These are phyloP conservation scores for Boletus barrowsii DNA, from an alignment of 768 basidiomycete species.

Conservation along the genomic window DNA sequence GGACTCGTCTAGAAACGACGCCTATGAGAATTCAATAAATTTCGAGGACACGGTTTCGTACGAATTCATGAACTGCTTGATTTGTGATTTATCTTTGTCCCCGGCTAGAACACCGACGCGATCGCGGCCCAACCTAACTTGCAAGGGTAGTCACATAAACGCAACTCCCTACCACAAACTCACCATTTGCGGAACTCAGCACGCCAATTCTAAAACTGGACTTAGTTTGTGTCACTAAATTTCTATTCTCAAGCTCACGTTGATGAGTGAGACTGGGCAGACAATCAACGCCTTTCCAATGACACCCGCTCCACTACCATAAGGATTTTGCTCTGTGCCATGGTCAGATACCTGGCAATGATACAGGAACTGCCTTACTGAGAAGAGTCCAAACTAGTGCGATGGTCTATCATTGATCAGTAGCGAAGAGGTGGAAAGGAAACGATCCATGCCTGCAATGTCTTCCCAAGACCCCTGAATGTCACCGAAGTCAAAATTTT, in stretches of 20 bases:
- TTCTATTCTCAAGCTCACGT: conserved; percentile 44
- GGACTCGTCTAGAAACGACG: conserved; percentile 48
- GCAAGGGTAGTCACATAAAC: not conserved
- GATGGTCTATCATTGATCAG: conserved; percentile 55
- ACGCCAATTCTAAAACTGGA: conserved; percentile 76
- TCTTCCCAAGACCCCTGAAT: conserved; percentile 94
- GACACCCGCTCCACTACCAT: conserved; percentile 48
- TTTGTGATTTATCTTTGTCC: conserved; percentile 51
- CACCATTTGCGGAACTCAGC: conserved; percentile 95
- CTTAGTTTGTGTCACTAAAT: not conserved
- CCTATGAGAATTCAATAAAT: not conserved
- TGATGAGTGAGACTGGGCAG: conserved; percentile 88
- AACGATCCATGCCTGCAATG: conserved; percentile 56
- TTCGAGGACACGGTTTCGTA: conserved; percentile 32
- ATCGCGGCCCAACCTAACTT: conserved; percentile 51
- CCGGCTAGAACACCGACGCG: conserved; percentile 57
- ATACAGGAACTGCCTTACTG: conserved; percentile 48
- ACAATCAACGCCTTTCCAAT: conserved; percentile 87
- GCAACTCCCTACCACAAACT: conserved; percentile 25
- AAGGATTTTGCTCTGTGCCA: conserved; percentile 76
- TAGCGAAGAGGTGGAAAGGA: not conserved
- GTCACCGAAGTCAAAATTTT: conserved; percentile 9
- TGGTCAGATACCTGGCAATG: not conserved
- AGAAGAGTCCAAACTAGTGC: conserved; percentile 90
- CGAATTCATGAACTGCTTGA: conserved; percentile 76